Conservation (phyloP, 225 moss, liverwort and hornwort species). For the Marchantia polymorpha region DNA sequence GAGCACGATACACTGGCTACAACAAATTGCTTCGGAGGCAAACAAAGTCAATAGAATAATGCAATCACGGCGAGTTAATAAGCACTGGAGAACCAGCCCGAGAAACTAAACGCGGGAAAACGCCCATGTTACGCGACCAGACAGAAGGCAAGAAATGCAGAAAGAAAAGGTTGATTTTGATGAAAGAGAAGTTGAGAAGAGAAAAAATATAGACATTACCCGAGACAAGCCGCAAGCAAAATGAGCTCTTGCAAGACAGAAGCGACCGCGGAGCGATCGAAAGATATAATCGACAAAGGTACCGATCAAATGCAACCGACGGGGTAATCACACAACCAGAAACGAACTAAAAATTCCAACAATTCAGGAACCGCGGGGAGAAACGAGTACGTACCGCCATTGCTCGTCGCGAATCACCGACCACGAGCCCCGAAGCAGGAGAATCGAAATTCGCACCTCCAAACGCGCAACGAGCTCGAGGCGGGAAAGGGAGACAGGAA, state of each 20-base stretch:
- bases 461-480: not conserved
- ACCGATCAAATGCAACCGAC: too few relatives aligned
- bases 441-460: not conserved
- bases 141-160: too few relatives aligned
- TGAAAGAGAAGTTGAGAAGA: too few relatives aligned
- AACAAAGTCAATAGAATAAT: not conserved
- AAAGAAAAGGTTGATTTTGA: too few relatives aligned
- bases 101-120: too few relatives aligned
- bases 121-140: too few relatives aligned
- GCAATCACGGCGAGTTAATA: not conserved
- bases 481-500: not conserved
- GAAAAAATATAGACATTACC: too few relatives aligned
- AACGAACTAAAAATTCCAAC: not conserved
- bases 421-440: not conserved
- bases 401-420: not conserved
- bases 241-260: too few relatives aligned
- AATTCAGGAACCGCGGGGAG: too few relatives aligned
- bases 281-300: too few relatives aligned
- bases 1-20: not conserved
- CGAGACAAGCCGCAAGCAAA: too few relatives aligned
- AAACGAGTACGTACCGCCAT: constrained; percentile 3
- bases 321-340: not conserved
- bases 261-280: too few relatives aligned
- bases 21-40: not conserved
- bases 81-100: not conserved